Evolutionary conservation across 192 early-diverging fungal genomes (phyloP).

Genomic region (Coemansia sp.): DNA sequence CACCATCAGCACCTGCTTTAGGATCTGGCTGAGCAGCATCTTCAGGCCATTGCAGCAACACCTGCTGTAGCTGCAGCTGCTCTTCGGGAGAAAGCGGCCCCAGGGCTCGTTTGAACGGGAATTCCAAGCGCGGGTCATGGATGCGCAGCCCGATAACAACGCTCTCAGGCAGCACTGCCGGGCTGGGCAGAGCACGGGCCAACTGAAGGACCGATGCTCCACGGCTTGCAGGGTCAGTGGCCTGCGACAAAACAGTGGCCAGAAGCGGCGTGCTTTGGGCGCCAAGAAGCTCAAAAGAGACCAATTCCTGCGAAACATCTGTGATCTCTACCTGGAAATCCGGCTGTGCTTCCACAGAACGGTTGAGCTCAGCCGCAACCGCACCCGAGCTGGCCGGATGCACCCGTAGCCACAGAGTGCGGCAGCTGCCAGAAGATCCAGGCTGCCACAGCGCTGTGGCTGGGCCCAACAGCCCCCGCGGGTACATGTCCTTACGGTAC

Average conservation of each 20-base stretch:
- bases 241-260: slow-evolving; percentile 57
- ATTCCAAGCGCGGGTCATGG: slow-evolving; percentile 78
- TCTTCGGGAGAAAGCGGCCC: slow-evolving; percentile 4
- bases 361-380: slow-evolving; percentile 37
- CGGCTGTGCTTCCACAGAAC: not conserved
- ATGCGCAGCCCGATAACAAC: slow-evolving; percentile 75
- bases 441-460: slow-evolving; percentile 75
- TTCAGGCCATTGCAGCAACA: slow-evolving; percentile 61
- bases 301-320: slow-evolving; percentile 60
- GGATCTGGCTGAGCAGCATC: slow-evolving; percentile 52
- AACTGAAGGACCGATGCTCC: slow-evolving; percentile 13
- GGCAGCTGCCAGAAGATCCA: slow-evolving; percentile 17
- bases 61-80: slow-evolving; percentile 28
- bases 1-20: slow-evolving; percentile 19
- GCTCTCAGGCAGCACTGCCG: slow-evolving; percentile 76
- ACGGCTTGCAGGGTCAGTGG: not conserved
- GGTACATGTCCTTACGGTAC: slow-evolving; percentile 32
- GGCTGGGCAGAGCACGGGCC: slow-evolving; percentile 50
- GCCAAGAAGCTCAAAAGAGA: slow-evolving; percentile 85
- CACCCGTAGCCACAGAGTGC: slow-evolving; percentile 74
- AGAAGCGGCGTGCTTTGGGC: slow-evolving; percentile 70
- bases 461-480: slow-evolving; percentile 62
- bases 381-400: slow-evolving; percentile 67
- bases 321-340: slow-evolving; percentile 12
- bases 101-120: slow-evolving; percentile 23